Evolutionary conservation across 1,284 basidiomycete genomes (phyloP).

Genomic region (Ceratobasidium sp.): DNA sequence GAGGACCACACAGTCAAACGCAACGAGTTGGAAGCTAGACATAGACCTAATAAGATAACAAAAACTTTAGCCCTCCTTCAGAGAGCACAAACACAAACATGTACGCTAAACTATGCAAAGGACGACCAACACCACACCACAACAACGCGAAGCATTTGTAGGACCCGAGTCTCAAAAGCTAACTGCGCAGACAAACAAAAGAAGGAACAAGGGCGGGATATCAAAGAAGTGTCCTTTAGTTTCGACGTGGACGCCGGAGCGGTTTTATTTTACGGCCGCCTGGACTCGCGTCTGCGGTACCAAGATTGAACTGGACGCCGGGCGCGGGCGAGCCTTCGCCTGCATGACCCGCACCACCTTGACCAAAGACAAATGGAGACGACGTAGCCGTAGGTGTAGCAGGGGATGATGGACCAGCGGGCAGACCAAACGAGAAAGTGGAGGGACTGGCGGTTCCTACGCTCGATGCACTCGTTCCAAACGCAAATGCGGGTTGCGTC

Average conservation of each 20-base stretch:
- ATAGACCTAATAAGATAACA: conserved; percentile 42
- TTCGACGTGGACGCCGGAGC: conserved; percentile 39
- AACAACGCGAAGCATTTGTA: no score
- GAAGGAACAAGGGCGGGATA: conserved; percentile 14
- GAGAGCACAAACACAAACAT: conserved; percentile 20
- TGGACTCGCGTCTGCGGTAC: conserved; percentile 33
- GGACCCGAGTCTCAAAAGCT: conserved; percentile 24
- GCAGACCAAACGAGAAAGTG: conserved; percentile 28
- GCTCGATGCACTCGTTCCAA: conserved; percentile 6
- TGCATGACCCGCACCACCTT: not conserved
- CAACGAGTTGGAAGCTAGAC: conserved; percentile 5
- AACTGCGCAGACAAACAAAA: conserved; percentile 9
- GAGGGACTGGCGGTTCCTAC: conserved; percentile 23
- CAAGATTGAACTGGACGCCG: conserved; percentile 37
- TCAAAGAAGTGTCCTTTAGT: conserved; percentile 34
- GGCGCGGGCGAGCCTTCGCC: conserved; percentile 29
- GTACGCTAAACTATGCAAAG: not conserved
- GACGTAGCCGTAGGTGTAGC: conserved; percentile 12
- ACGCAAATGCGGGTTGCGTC: conserved; percentile 19
- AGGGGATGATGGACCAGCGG: conserved; percentile 8
- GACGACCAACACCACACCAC: no score
- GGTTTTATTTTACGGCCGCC: conserved; percentile 42
- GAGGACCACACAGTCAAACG: conserved; percentile 39
- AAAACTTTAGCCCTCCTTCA: conserved; percentile 37
- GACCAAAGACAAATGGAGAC: conserved; percentile 29